Conservation (phyloP, 1,284 basidiomycete genomes). For the Cutaneotrichosporon cutaneum region DNA sequence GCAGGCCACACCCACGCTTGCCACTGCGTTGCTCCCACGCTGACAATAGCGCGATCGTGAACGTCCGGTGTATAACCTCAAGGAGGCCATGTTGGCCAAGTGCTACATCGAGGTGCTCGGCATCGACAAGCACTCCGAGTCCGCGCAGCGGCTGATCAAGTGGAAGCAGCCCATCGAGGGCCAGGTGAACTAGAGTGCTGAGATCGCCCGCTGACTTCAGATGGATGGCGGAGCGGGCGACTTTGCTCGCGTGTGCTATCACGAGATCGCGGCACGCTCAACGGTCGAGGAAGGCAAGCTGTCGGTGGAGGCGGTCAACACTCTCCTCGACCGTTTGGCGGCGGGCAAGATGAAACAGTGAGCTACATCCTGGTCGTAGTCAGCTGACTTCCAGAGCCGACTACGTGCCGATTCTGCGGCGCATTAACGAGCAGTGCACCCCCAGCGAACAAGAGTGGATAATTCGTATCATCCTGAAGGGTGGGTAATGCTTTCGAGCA, state of each 20-base stretch:
- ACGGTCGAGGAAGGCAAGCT: constrained; percentile 74
- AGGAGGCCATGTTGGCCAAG: constrained; percentile 87
- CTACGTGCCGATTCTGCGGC: constrained; percentile 70
- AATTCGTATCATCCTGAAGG: constrained; percentile 87
- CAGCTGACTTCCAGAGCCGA: constrained; percentile 59
- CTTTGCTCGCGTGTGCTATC: constrained; percentile 78
- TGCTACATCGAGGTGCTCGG: constrained; percentile 84
- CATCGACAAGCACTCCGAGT: constrained; percentile 70
- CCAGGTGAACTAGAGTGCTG: constrained; percentile 25
- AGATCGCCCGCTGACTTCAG: constrained; percentile 6
- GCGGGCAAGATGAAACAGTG: constrained; percentile 37
- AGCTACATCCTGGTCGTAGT: constrained; percentile 4
- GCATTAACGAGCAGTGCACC: constrained; percentile 72
- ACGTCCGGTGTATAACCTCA: constrained; percentile 81
- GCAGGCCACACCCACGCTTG: too few species aligned
- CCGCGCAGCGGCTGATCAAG: constrained; percentile 74
- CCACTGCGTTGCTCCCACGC: not conserved
- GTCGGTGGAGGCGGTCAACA: constrained; percentile 76
- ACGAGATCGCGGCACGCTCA: constrained; percentile 78
- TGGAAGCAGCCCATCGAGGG: constrained; percentile 75
- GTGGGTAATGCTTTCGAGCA: constrained; percentile 21
- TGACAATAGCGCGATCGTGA: constrained; percentile 76
- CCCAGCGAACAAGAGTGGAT: constrained; percentile 88
- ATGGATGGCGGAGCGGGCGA: constrained; percentile 61
- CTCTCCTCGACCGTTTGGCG: constrained; percentile 68